These are phyloP conservation scores for Xanthoconium purpureum DNA, from an alignment of 768 basidiomycete species.

Conservation along the genomic window DNA sequence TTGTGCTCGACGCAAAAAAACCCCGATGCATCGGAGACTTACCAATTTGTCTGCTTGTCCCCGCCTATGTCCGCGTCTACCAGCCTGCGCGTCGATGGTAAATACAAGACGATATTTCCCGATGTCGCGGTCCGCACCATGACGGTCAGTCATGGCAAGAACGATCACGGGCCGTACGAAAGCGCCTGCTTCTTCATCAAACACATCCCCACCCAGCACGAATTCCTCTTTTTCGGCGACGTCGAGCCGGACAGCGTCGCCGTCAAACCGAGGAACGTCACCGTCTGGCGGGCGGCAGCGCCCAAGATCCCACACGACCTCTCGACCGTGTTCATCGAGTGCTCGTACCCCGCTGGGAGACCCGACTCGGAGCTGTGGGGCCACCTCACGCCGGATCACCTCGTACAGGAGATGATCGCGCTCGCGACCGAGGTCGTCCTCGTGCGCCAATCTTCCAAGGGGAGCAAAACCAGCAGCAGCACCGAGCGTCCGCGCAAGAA, in stretches of 20 bases:
- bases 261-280: constrained; percentile 52
- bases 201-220: constrained; percentile 54
- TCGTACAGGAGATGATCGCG: constrained; percentile 67
- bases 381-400: constrained; percentile 79
- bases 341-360: constrained; percentile 80
- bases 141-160: constrained; percentile 71
- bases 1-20: not conserved
- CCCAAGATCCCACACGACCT: constrained; percentile 67
- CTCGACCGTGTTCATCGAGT: constrained; percentile 89
- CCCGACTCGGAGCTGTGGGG: constrained; percentile 71
- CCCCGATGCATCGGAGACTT: constrained; percentile 8
- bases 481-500: constrained; percentile 32
- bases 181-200: constrained; percentile 86
- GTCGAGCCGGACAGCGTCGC: constrained; percentile 83
- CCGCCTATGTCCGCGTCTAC: not conserved
- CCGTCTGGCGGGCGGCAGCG: constrained; percentile 83
- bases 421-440: constrained; percentile 69
- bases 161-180: constrained; percentile 55
- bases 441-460: constrained; percentile 36
- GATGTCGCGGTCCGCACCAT: constrained; percentile 63
- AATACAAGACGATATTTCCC: constrained; percentile 50
- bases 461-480: not conserved
- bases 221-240: constrained; percentile 94
- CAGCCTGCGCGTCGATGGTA: constrained; percentile 51
- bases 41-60: not conserved